These are phyloP conservation scores for Candida sp. DNA, from an alignment of 1,139 yeast species.

Conservation along the genomic window DNA sequence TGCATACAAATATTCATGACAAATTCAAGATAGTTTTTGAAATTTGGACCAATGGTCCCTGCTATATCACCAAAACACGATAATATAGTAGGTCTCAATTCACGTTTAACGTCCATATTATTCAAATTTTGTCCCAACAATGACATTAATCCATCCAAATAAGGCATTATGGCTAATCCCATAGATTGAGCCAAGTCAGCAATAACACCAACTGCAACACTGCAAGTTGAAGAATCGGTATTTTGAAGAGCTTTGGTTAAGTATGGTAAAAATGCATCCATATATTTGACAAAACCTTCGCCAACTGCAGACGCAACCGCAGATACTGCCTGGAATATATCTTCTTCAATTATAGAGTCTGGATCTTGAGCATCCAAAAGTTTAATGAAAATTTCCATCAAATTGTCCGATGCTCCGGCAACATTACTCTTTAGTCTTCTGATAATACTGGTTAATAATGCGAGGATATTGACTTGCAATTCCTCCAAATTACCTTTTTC, in stretches of 20 bases:
- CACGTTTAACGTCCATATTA: constrained; percentile 65
- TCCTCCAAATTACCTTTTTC: constrained; percentile 81
- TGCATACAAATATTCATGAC: constrained; percentile 70
- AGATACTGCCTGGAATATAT: constrained; percentile 86
- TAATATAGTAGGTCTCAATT: constrained; percentile 80
- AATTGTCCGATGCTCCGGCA: constrained; percentile 66
- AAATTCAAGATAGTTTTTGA: constrained; percentile 70
- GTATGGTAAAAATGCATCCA: constrained; percentile 81
- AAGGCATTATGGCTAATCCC: constrained; percentile 68
- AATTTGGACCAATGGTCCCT: constrained; percentile 73
- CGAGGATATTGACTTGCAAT: constrained; percentile 79
- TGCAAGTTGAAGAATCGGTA: constrained; percentile 78
- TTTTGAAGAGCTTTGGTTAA: constrained; percentile 75
- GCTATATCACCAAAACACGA: constrained; percentile 99
- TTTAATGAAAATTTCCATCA: constrained; percentile 81
- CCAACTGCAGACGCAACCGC: constrained; percentile 84
- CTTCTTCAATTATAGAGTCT: constrained; percentile 89
- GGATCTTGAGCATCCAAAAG: constrained; percentile 57
- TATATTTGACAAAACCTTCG: constrained; percentile 65
- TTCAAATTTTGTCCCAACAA: constrained; percentile 73
- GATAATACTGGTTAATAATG: constrained; percentile 84
- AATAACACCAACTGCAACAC: constrained; percentile 89
- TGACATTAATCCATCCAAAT: constrained; percentile 78
- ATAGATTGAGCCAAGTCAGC: constrained; percentile 97
- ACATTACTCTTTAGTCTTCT: constrained; percentile 77